Conservation (phyloP, 805 yeast species). For the Blastobotrys americana region DNA sequence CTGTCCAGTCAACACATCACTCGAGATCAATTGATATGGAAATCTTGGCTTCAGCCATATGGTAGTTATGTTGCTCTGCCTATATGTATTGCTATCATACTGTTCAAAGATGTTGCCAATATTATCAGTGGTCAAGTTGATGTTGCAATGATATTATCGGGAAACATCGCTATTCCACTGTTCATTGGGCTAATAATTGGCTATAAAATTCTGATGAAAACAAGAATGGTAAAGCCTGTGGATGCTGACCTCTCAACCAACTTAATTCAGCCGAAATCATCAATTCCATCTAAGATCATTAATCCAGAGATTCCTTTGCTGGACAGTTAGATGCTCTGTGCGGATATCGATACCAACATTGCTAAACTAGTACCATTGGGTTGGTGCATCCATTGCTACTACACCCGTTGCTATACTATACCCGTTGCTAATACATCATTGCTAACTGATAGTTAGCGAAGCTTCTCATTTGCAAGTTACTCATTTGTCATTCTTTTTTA, state of each 20-base stretch:
- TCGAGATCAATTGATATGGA: conserved; percentile 65
- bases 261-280: neutral
- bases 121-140: conserved; percentile 1
- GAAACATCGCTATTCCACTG: conserved; percentile 4
- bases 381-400: too few species aligned
- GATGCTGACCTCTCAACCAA: neutral
- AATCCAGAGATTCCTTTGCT: too few species aligned
- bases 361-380: too few species aligned
- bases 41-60: conserved; percentile 62
- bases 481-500: too few species aligned
- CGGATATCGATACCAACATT: too few species aligned
- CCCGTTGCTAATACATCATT: too few species aligned
- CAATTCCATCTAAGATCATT: too few species aligned
- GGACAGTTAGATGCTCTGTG: too few species aligned
- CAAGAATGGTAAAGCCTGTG: neutral
- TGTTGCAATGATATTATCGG: neutral
- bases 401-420: too few species aligned
- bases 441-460: too few species aligned
- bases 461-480: too few species aligned
- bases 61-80: conserved; percentile 53
- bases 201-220: neutral
- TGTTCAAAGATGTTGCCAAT: neutral
- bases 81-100: neutral
- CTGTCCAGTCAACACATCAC: conserved; percentile 55
- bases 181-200: neutral